A percentile compares a stretch with the other conserved stretches of the same genome.
phyloP scores from a whole-genome alignment of 2,329 filamentous ascomycete species.

The Cladosporium oxysporum region DNA sequence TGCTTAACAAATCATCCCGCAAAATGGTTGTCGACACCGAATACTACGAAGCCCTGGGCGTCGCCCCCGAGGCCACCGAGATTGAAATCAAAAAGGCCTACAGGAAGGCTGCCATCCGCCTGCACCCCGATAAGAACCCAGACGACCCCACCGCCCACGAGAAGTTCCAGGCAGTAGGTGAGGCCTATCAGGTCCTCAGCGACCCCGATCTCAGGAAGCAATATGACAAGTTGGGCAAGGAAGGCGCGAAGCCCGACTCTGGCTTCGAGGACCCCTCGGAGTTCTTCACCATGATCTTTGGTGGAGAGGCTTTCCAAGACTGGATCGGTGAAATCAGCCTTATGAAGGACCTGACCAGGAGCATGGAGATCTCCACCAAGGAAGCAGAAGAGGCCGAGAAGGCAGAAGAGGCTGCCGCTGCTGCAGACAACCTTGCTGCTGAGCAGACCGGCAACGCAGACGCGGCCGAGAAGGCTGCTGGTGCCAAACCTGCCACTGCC shows the following conservation, averaged over 20 bases:
- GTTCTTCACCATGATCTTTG: slow-evolving; percentile 98
- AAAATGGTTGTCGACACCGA: slow-evolving; percentile 94
- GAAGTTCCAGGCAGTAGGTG: slow-evolving; percentile 83
- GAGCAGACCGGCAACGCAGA: slow-evolving; percentile 31
- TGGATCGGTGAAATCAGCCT: slow-evolving; percentile 97
- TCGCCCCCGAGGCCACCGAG: slow-evolving; percentile 79
- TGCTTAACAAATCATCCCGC: neutral
- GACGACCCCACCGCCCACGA: slow-evolving; percentile 91
- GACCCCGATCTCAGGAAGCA: slow-evolving; percentile 82
- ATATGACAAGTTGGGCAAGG: slow-evolving; percentile 97
- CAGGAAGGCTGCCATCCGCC: slow-evolving; percentile 85
- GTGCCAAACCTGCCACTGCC: slow-evolving; percentile 9
- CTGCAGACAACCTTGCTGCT: slow-evolving; percentile 43
- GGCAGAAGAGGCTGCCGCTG: slow-evolving; percentile 53
- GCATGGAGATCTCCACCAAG: slow-evolving; percentile 95
- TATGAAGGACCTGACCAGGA: slow-evolving; percentile 97
- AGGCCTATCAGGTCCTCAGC: slow-evolving; percentile 79
- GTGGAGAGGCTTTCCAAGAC: slow-evolving; percentile 91
- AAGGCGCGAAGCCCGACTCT: slow-evolving; percentile 83
- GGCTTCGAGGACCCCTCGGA: slow-evolving; percentile 94
- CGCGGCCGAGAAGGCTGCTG: slow-evolving; percentile 15
- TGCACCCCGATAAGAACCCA: slow-evolving; percentile 97
- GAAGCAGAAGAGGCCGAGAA: slow-evolving; percentile 69
- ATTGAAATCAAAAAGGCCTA: slow-evolving; percentile 98
- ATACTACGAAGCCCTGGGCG: slow-evolving; percentile 82